Conservation (phyloP, 164 flowering plant species). For the Saururus chinensis region DNA sequence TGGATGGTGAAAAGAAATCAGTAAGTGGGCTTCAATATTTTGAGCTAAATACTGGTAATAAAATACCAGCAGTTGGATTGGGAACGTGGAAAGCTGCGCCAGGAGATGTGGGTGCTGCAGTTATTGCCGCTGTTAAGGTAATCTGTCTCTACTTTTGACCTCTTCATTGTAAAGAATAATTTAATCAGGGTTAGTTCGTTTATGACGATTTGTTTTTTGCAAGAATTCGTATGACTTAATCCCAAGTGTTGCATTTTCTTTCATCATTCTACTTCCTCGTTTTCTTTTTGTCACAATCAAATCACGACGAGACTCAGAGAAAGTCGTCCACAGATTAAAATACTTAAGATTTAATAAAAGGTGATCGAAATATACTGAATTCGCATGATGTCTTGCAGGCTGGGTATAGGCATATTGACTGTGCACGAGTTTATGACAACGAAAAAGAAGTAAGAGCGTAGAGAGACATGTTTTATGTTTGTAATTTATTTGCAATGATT, state of each 20-base stretch:
- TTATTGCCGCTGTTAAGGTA: constrained; percentile 37
- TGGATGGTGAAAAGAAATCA: constrained; percentile 1
- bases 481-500: background rate
- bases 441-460: constrained; percentile 36
- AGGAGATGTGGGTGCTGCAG: constrained; percentile 32
- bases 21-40: constrained; percentile 10
- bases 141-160: background rate
- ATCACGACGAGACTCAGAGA: too few relatives aligned
- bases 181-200: background rate
- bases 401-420: constrained; percentile 51
- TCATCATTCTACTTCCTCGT: background rate
- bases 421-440: constrained; percentile 39
- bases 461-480: background rate
- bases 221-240: too few relatives aligned
- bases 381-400: constrained; percentile 22
- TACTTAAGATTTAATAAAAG: background rate
- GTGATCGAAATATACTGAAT: background rate
- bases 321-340: background rate
- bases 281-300: background rate
- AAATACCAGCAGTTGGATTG: constrained; percentile 34
- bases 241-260: background rate
- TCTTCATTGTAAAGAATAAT: background rate
- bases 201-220: too few relatives aligned
- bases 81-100: constrained; percentile 40
- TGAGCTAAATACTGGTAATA: constrained; percentile 35